Evolutionary conservation across 768 basidiomycete species (phyloP).

Genomic region (Mycena filopes): DNA sequence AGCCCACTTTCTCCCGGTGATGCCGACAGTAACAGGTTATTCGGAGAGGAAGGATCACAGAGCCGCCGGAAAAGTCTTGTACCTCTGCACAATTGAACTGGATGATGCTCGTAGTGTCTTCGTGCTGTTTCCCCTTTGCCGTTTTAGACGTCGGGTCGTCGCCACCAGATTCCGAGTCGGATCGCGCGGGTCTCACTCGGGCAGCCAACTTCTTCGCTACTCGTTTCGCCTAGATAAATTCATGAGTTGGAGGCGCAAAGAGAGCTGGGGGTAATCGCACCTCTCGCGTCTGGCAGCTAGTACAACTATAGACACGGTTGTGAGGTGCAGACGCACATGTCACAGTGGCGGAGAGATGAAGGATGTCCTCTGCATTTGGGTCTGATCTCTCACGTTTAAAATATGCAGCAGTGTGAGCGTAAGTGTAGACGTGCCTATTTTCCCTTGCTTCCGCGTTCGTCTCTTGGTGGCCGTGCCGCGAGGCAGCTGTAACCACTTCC

Average conservation of each 20-base stretch:
- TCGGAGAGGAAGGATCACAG: conserved; percentile 89
- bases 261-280: conserved; percentile 49
- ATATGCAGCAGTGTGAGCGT: neutral
- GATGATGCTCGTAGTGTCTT: conserved; percentile 86
- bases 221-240: conserved; percentile 77
- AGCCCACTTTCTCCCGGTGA: conserved; percentile 96
- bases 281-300: conserved; percentile 91
- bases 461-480: conserved; percentile 86
- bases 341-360: conserved; percentile 78
- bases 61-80: conserved; percentile 89
- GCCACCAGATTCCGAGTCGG: conserved; percentile 74
- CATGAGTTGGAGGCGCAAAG: conserved; percentile 16
- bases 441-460: conserved; percentile 84
- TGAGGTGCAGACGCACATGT: conserved; percentile 86
- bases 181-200: conserved; percentile 80
- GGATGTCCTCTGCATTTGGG: conserved; percentile 72
- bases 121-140: conserved; percentile 59
- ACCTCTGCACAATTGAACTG: conserved; percentile 95
- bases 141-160: conserved; percentile 55
- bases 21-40: conserved; percentile 99
- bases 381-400: conserved; percentile 54
- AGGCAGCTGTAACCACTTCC: conserved; percentile 89
- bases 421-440: conserved; percentile 66
- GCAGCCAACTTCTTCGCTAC: conserved; percentile 90
- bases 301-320: conserved; percentile 81